phyloP scores from a whole-genome alignment of 208 protist genomes.

The Naegleria fowleri region DNA sequence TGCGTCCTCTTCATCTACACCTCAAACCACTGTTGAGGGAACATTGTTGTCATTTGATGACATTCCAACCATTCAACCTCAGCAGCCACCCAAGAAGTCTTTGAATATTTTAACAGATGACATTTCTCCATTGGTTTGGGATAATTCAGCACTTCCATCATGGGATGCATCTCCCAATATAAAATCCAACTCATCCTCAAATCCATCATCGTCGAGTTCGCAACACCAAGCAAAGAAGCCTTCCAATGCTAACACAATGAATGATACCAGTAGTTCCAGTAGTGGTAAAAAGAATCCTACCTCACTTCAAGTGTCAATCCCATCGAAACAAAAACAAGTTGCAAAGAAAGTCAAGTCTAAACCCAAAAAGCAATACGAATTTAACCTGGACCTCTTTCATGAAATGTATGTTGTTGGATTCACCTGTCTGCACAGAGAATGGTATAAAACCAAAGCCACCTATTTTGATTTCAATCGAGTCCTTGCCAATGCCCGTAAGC shows the following conservation, averaged over 20 bases:
- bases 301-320: background rate
- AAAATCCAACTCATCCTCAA: background rate
- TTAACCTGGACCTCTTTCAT: constrained; percentile 7
- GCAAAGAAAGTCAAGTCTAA: background rate
- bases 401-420: constrained; percentile 30
- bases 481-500: background rate
- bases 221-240: too few relatives aligned
- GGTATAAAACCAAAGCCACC: constrained; percentile 18
- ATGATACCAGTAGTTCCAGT: background rate
- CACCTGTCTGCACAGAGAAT: constrained; percentile 25
- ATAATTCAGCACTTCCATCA: background rate
- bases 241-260: too few relatives aligned
- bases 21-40: background rate
- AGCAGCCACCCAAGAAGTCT: background rate
- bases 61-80: background rate
- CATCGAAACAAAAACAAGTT: background rate
- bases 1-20: background rate
- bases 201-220: too few relatives aligned
- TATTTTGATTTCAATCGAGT: constrained; percentile 33
- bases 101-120: background rate
- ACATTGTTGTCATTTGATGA: background rate
- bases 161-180: background rate
- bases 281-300: background rate
- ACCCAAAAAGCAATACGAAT: background rate
- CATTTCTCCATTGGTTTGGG: background rate